Base-by-base conservation (phyloP, 495 filamentous ascomycete genomes). In the Friedmanniomyces simplex region DNA sequence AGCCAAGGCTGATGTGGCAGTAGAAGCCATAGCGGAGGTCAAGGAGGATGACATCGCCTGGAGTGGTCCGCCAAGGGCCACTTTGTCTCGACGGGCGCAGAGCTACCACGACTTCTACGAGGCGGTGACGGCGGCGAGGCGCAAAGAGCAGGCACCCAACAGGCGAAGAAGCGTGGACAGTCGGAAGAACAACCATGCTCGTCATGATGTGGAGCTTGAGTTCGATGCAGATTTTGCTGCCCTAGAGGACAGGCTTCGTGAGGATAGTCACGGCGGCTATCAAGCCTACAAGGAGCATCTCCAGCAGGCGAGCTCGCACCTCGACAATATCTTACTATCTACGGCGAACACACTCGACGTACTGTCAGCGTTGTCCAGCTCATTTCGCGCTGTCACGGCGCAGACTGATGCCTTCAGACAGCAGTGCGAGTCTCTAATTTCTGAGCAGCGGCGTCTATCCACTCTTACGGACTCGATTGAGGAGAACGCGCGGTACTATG, bases 331-430 rank as follows among this genome's bases (percentile, higher is more conserved):
- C n/a, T 73, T 97, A 20, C 71, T 76, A 36, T 85, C 86, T 64
- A 87, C 89, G 2, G 78, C 84, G 52, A 79, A 76, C 5, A 82
- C 89, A 0, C 79, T 97, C 16, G 75, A 82, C 36, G 76, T 89
- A 34, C 76, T 99, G 25, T 81, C 84, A 24, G 81, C 74, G 10
- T 77, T 97, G 25, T 87, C 89, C 52, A 79, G 83, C 62, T 88
- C 89, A 25, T 99, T 97, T 71, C 80, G 79, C 58, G 72, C 83
- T 0, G 94, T 99, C 34, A 89, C 96, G 67, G 76, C 79, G 14
- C 91, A 97, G 72, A 96, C 93, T 0, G 87, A 87, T 18, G 82
- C 85, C 34, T 96, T 99, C 68, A 87, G 89, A 68, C 83, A 85
- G 51, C 89, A 91, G 70, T 97, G 91, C 68, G 88, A 96, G 64